Evolutionary conservation across 73 alveolate species (phyloP).

Genomic region (Durusdinium trenchii): DNA sequence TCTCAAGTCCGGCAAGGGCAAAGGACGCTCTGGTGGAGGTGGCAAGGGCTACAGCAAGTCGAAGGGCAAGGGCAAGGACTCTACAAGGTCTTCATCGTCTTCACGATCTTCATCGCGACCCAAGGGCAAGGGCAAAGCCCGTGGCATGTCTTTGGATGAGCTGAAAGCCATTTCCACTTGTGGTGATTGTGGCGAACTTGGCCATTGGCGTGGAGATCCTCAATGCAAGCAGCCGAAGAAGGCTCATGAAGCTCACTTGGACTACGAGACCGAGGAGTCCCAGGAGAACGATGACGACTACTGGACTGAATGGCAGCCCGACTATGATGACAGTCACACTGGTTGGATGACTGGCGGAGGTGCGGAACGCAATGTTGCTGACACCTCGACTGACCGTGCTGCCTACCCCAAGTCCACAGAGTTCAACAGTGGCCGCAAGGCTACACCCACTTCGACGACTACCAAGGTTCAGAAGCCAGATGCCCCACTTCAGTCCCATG

Average conservation of each 20-base stretch:
- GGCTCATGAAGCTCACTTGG: not conserved
- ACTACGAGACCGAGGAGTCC: not conserved
- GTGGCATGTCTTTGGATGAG: not conserved
- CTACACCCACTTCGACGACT: too few relatives aligned
- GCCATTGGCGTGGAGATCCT: not conserved
- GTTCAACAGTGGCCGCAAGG: too few relatives aligned
- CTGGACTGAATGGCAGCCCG: not conserved
- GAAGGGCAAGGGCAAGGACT: not conserved
- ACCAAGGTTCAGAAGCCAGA: too few relatives aligned
- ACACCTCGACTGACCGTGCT: too few relatives aligned
- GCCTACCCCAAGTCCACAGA: too few relatives aligned
- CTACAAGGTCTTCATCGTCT: not conserved
- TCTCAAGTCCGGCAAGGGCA: too few relatives aligned
- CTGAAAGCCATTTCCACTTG: not conserved
- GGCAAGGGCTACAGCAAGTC: too few relatives aligned
- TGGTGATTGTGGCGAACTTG: not conserved
- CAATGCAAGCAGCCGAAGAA: not conserved
- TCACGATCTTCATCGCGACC: not conserved
- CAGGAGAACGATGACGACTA: not conserved
- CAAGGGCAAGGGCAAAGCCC: not conserved
- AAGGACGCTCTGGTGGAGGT: too few relatives aligned
- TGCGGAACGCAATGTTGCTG: too few relatives aligned
- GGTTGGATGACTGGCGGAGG: too few relatives aligned
- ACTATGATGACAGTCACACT: too few relatives aligned
- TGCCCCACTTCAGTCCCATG: too few relatives aligned